A percentile compares a stretch with the other conserved stretches of the same genome.
These are phyloP conservation scores for Phaeolepiota aurea DNA, from an alignment of 768 basidiomycete species.

Conservation along the genomic window DNA sequence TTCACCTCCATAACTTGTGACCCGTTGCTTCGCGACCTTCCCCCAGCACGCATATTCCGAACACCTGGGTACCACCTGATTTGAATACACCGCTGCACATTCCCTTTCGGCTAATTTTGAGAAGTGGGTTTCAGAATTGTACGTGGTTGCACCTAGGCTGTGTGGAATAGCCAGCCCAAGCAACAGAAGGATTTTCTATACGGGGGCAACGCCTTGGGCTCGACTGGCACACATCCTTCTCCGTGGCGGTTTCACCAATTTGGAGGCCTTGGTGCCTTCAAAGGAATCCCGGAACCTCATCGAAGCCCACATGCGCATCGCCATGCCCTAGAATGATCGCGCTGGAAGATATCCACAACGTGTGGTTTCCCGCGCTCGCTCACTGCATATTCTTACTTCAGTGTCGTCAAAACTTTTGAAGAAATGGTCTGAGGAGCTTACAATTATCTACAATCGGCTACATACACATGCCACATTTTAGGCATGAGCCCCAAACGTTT, in stretches of 20 bases:
- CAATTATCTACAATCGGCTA: background rate
- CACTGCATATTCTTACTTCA: background rate
- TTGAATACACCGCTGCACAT: background rate
- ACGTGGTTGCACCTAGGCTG: background rate
- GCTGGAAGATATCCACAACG: background rate
- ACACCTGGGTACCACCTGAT: background rate
- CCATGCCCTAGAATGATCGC: background rate
- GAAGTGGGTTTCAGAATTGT: no score
- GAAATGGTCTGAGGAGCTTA: background rate
- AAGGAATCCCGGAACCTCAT: background rate
- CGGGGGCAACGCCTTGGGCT: background rate
- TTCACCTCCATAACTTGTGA: background rate
- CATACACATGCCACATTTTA: background rate
- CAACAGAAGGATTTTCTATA: background rate
- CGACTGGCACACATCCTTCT: constrained; percentile 1
- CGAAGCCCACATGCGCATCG: background rate
- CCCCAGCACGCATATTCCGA: background rate
- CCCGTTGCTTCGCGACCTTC: no score
- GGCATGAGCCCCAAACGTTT: background rate
- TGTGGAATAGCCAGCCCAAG: background rate
- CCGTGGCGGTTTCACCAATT: background rate
- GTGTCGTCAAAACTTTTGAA: background rate
- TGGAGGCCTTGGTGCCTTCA: background rate
- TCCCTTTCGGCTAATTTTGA: background rate
- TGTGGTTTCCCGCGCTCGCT: background rate